Evolutionary conservation across 108 stramenopile species (phyloP).

Genomic region (Skeletonema marinoi): DNA sequence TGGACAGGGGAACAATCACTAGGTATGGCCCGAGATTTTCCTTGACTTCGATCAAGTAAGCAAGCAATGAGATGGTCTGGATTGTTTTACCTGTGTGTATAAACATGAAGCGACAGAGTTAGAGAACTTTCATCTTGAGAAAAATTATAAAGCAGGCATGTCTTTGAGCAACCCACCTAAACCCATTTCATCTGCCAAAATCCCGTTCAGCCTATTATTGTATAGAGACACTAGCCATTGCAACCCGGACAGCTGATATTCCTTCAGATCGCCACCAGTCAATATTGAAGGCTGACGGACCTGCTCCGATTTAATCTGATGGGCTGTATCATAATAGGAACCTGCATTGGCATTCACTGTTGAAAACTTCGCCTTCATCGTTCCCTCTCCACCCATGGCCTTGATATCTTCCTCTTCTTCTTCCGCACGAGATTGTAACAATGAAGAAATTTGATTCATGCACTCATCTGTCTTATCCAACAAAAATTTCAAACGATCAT

Average conservation of each 20-base stretch:
- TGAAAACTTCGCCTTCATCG: conserved; percentile 27
- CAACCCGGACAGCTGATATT: conserved; percentile 96
- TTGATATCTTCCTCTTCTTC: conserved; percentile 49
- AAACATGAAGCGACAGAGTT: neutral
- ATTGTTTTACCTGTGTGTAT: conserved; percentile 78
- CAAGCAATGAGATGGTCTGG: conserved; percentile 95
- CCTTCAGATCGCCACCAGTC: conserved; percentile 87
- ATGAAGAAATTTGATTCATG: conserved; percentile 77
- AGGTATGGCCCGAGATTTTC: conserved; percentile 91
- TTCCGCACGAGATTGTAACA: conserved; percentile 64
- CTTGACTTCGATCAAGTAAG: conserved; percentile 58
- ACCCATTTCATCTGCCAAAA: conserved; percentile 87
- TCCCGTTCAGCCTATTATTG: conserved; percentile 86
- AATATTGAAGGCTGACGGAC: conserved; percentile 82
- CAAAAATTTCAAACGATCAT: conserved; percentile 83
- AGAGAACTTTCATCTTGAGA: neutral
- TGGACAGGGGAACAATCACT: conserved; percentile 97
- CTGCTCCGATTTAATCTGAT: conserved; percentile 70
- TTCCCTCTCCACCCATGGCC: conserved; percentile 42
- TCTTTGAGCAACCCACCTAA: conserved; percentile 40
- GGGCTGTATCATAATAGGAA: conserved; percentile 85
- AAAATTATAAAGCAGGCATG: neutral
- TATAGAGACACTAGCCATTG: conserved; percentile 96
- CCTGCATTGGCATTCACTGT: conserved; percentile 44
- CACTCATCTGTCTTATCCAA: conserved; percentile 85